Conservation (phyloP, 192 early-diverging fungal genomes). For the Obelidium mucronatum region DNA sequence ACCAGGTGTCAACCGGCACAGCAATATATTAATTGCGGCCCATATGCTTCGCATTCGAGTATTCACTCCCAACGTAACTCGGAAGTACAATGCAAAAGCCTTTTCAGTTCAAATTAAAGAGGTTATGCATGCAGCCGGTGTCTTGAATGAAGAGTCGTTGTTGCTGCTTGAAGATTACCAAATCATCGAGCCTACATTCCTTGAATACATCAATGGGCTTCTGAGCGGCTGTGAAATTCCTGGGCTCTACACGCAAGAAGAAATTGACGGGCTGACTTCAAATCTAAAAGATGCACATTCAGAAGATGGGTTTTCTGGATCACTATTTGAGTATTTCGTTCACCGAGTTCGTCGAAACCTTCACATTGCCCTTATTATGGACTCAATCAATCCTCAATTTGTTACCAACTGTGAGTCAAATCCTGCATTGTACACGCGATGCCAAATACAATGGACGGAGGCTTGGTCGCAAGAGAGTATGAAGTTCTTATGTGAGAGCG, state of each 20-base stretch:
- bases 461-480: slow-evolving; percentile 57
- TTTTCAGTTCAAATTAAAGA: slow-evolving; percentile 60
- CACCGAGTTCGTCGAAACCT: slow-evolving; percentile 53
- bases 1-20: slow-evolving; percentile 56
- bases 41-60: slow-evolving; percentile 54
- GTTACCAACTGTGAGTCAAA: slow-evolving; percentile 57
- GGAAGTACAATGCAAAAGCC: slow-evolving; percentile 50
- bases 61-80: slow-evolving; percentile 47
- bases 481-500: slow-evolving; percentile 34
- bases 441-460: slow-evolving; percentile 62
- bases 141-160: slow-evolving; percentile 48
- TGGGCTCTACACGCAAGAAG: slow-evolving; percentile 62
- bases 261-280: slow-evolving; percentile 54
- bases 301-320: slow-evolving; percentile 59
- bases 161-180: slow-evolving; percentile 66
- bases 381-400: slow-evolving; percentile 49
- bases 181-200: slow-evolving; percentile 47
- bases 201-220: slow-evolving; percentile 63
- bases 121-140: slow-evolving; percentile 53
- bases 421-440: slow-evolving; percentile 62
- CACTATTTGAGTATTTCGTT: slow-evolving; percentile 63
- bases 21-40: slow-evolving; percentile 45
- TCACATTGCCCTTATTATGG: slow-evolving; percentile 61
- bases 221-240: slow-evolving; percentile 62
- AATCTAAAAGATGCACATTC: slow-evolving; percentile 57